Evolutionary conservation across 441 rosid species (phyloP), one percentile per base, ranked within the genome.

Genomic region (Euphorbia celastroides): DNA sequence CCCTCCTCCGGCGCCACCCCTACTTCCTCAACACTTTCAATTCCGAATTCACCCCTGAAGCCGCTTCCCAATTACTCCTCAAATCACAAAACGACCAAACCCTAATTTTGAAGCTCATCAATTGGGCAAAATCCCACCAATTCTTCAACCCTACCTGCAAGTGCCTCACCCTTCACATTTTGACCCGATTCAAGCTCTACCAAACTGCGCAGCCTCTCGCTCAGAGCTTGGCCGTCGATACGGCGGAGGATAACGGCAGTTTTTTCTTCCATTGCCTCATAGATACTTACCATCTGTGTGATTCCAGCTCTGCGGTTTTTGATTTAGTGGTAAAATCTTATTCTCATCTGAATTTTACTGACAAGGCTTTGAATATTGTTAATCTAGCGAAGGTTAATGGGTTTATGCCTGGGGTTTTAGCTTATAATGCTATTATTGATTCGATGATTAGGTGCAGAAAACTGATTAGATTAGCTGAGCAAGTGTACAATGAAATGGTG

Each of bases 331-430:
- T 88, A 64, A 89, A 92, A 66, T 80, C 93, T 65, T 92, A 85
- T 73, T 82, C 95, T 26, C 78, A 77, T 57, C 41, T 92, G 74
- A 73, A 78, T 61, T 70, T 89, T 65, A 77, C 83, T 23, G 90
- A 84, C 64, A 80, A 90, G 77, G 95, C 93, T 68, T 31, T 83
- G 64, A 78, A 77, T 32, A 72, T 92, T 42, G 77, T 92, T 17
- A 74, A 68, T 76, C 75, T 81, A 36, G 93, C 95, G 22, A 84
- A 86, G 66, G 27, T 60, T 28, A 74, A 83, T 73, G 96, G 96
- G 48, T 88, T 85, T 38, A 88, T 92, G 96, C 98, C 96, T 32
- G 96, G 96, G 19, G 87, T 89, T 57, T 78, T 92, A 65, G 83
- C 96, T 1, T 92, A 92, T 68, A 92, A 92, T 74, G 89, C 98